These are phyloP conservation scores for Fusarium denticulatum DNA, from an alignment of 2,329 filamentous ascomycete species.

Conservation along the genomic window DNA sequence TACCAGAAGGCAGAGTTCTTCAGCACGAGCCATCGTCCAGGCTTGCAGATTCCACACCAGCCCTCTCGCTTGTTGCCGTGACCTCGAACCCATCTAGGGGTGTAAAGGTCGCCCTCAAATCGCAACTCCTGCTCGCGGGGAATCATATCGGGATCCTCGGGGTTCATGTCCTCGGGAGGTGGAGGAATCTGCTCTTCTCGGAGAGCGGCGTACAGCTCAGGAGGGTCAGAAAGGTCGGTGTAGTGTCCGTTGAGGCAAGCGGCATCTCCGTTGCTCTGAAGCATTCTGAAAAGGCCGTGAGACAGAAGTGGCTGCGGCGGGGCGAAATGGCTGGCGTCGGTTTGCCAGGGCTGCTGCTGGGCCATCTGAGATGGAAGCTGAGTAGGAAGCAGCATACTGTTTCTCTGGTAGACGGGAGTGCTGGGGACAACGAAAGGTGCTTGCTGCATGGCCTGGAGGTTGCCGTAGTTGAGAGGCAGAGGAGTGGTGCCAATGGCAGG, in stretches of 20 bases:
- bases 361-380: constrained; percentile 62
- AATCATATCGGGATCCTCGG: constrained; percentile 76
- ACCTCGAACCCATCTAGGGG: constrained; percentile 83
- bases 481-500: constrained; percentile 58
- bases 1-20: constrained; percentile 96
- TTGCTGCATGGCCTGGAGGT: constrained; percentile 65
- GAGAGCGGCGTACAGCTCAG: constrained; percentile 79
- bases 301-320: constrained; percentile 72
- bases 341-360: constrained; percentile 59
- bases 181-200: constrained; percentile 78
- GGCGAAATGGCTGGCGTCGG: constrained; percentile 64
- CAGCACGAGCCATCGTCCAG: constrained; percentile 84
- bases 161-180: constrained; percentile 84
- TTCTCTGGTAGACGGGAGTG: constrained; percentile 61
- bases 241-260: constrained; percentile 75
- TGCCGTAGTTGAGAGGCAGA: constrained; percentile 63
- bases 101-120: constrained; percentile 85
- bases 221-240: constrained; percentile 77
- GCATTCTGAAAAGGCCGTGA: constrained; percentile 76
- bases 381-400: constrained; percentile 66
- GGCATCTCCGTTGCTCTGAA: constrained; percentile 78
- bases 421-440: constrained; percentile 65
- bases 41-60: constrained; percentile 90
- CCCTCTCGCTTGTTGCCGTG: constrained; percentile 89
- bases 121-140: constrained; percentile 83